Base-by-base conservation (phyloP, 768 basidiomycete species). In the Termitomyces sp. region DNA sequence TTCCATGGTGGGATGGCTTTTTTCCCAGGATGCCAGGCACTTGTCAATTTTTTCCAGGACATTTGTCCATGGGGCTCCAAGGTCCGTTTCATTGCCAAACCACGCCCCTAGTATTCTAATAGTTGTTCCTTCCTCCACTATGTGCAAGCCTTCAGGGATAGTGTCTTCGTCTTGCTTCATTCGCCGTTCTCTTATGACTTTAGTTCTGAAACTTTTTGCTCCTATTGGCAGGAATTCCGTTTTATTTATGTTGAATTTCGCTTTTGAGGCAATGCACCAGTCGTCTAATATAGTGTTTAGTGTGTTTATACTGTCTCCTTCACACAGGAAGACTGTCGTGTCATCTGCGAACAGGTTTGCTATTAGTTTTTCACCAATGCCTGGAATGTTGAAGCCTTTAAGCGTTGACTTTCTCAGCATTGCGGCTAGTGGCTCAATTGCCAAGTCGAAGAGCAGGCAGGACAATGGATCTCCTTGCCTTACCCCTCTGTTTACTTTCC, bases 121-220 rank as follows among this genome's bases (percentile, higher is more conserved):
- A 4, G 12, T 0, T 4, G 20, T 10, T 0, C 41, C 41, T 3
- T 42, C 41, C 9, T 22, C 20, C 3, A 16, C 41, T 20, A 42
- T 22, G 8, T 42, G n/a, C n/a, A n/a, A n/a, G n/a, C n/a, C n/a
- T n/a, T n/a, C n/a, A n/a, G n/a, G 41, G 8, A 42, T 42, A 3
- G 20, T 22, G 0, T 20, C 20, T 4, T 0, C 20, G n/a, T n/a
- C n/a, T 10, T 1, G 10, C 0, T 12, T 42, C 4, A 22, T 12
- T 42, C 20, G 20, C 3, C 20, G 20, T 10, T 12, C 2, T 1
- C 4, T 1, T 3, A 42, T 4, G 3, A 20, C 20, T 20, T 20
- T 1, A 4, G n/a, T 4, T 20, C n/a, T 0, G 12, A 12, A 0
- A 12, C 6, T 6, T 3, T 3, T 29, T 3, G 29, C 3, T 3